A percentile compares a stretch with the other conserved stretches of the same genome.
Conservation (phyloP, 306 rosid species). For the Casuarina cunninghamiana region DNA sequence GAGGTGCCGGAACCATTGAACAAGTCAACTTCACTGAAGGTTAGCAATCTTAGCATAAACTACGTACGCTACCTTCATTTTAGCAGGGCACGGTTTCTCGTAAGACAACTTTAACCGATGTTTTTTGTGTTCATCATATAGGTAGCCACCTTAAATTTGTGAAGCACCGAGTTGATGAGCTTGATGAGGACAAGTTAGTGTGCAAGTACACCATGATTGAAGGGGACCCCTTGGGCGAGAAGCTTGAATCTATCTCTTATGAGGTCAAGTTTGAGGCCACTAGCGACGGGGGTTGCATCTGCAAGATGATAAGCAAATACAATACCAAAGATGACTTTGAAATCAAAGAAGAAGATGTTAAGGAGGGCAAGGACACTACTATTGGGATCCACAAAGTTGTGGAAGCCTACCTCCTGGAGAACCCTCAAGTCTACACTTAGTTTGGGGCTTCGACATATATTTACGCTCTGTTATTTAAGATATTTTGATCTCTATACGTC, state of each 20-base stretch:
- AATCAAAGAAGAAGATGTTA: slow-evolving; percentile 60
- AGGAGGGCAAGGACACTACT: slow-evolving; percentile 69
- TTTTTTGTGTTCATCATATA: slow-evolving; percentile 30
- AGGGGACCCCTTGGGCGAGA: slow-evolving; percentile 71
- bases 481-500: not conserved
- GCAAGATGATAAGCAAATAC: slow-evolving; percentile 61
- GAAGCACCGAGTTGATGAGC: slow-evolving; percentile 58
- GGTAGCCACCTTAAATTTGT: slow-evolving; percentile 52
- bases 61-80: not conserved
- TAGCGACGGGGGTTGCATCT: slow-evolving; percentile 59
- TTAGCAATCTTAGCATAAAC: slow-evolving; percentile 19
- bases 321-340: slow-evolving; percentile 42
- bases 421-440: slow-evolving; percentile 62
- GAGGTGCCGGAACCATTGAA: slow-evolving; percentile 70
- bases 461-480: not conserved
- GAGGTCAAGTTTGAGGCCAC: slow-evolving; percentile 69
- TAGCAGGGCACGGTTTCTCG: not conserved
- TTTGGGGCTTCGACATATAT: not conserved
- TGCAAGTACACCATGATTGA: slow-evolving; percentile 76
- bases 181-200: slow-evolving; percentile 53
- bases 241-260: slow-evolving; percentile 62
- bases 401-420: slow-evolving; percentile 59
- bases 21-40: slow-evolving; percentile 71
- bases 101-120: not conserved
- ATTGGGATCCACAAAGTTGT: slow-evolving; percentile 62